Conservation (phyloP, 2,329 filamentous ascomycete species). For the Lachnellula hyalina region DNA sequence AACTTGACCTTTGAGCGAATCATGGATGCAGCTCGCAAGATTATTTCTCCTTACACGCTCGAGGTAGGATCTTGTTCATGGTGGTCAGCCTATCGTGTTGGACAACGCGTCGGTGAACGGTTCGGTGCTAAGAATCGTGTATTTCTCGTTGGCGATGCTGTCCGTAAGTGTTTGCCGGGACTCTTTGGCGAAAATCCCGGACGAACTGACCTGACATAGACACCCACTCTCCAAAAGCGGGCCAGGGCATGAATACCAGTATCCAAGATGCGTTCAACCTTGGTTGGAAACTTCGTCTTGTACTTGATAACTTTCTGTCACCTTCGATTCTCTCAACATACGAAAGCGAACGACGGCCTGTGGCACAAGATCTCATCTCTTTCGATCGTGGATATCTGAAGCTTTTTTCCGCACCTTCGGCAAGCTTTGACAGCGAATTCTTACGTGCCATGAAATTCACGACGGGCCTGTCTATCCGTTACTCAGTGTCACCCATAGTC, state of each 20-base stretch:
- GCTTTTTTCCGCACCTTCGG: slow-evolving; percentile 51
- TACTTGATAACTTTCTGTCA: slow-evolving; percentile 35
- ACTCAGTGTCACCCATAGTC: slow-evolving; percentile 49
- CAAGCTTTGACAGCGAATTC: slow-evolving; percentile 59
- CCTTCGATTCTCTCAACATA: slow-evolving; percentile 54
- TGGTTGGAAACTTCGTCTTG: slow-evolving; percentile 49
- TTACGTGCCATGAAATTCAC: slow-evolving; percentile 54
- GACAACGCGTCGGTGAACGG: slow-evolving; percentile 53
- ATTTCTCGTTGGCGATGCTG: slow-evolving; percentile 47
- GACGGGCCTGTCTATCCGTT: slow-evolving; percentile 52
- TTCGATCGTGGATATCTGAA: slow-evolving; percentile 55
- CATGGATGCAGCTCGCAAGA: slow-evolving; percentile 56
- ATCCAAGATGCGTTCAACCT: slow-evolving; percentile 59
- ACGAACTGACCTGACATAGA: slow-evolving; percentile 43
- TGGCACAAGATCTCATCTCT: slow-evolving; percentile 62
- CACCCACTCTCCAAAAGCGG: slow-evolving; percentile 59
- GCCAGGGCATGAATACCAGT: slow-evolving; percentile 54
- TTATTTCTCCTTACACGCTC: slow-evolving; percentile 62
- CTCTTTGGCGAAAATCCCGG: slow-evolving; percentile 43
- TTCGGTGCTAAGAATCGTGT: slow-evolving; percentile 39
- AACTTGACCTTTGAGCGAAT: slow-evolving; percentile 44
- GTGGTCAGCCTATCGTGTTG: slow-evolving; percentile 56
- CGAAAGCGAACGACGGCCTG: slow-evolving; percentile 53
- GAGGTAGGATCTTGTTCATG: slow-evolving; percentile 58
- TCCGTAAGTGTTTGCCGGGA: slow-evolving; percentile 40